phyloP scores from a whole-genome alignment of 2,329 filamentous ascomycete species.

The Colletotrichum echinochloae region DNA sequence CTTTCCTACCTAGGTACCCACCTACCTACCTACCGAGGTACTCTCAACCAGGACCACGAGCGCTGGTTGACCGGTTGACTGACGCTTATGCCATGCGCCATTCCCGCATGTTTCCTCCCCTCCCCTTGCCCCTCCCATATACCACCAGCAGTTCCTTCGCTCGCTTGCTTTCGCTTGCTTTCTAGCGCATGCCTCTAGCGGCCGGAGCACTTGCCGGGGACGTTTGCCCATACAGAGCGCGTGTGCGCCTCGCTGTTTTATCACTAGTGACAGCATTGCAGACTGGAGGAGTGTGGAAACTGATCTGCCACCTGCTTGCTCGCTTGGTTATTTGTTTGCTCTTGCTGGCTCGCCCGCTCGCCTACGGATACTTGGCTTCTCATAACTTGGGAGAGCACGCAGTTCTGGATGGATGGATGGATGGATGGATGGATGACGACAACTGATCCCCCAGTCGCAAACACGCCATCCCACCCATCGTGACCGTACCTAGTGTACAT shows the following conservation, averaged over 20 bases:
- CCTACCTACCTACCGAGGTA: too few relatives aligned
- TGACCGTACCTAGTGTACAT: too few relatives aligned
- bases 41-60: too few relatives aligned
- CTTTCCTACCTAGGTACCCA: too few relatives aligned
- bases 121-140: not conserved
- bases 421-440: not conserved
- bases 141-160: not conserved
- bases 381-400: not conserved
- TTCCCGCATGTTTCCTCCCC: conserved; percentile 14
- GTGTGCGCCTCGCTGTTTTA: not conserved
- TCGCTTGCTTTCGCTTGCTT: conserved; percentile 27
- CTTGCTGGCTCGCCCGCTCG: not conserved
- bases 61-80: not conserved
- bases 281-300: not conserved
- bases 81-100: conserved; percentile 19
- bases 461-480: not conserved
- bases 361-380: not conserved
- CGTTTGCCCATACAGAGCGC: not conserved
- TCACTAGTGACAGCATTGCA: not conserved
- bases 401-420: not conserved
- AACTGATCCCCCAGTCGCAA: not conserved
- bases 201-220: conserved; percentile 7
- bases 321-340: not conserved
- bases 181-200: conserved; percentile 24
- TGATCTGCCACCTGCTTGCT: conserved; percentile 1